Conservation (phyloP, 768 basidiomycete species). For the Hortiboletus flavorubellus region DNA sequence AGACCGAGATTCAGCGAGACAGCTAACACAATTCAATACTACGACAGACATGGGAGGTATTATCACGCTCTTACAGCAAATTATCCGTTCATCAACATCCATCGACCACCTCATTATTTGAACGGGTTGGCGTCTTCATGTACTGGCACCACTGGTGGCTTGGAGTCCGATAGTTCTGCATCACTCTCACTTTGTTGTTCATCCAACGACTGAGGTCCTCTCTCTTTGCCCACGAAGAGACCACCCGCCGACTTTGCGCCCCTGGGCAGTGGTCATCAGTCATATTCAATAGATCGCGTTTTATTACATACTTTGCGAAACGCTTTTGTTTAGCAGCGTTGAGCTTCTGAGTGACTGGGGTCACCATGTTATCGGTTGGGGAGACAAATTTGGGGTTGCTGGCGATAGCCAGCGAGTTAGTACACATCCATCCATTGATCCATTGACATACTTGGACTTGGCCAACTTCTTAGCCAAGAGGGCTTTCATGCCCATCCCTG, state of each 20-base stretch:
- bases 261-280: slow-evolving; percentile 33
- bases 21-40: slow-evolving; percentile 21
- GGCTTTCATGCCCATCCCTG: slow-evolving; percentile 85
- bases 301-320: slow-evolving; percentile 71
- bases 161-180: slow-evolving; percentile 36
- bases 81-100: slow-evolving; percentile 2
- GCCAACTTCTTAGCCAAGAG: slow-evolving; percentile 92
- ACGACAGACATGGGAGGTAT: slow-evolving; percentile 24
- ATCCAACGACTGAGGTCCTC: slow-evolving; percentile 28
- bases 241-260: slow-evolving; percentile 57
- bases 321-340: slow-evolving; percentile 90
- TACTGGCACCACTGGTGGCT: slow-evolving; percentile 28
- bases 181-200: slow-evolving; percentile 37
- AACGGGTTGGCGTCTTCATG: slow-evolving; percentile 75
- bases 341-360: slow-evolving; percentile 90
- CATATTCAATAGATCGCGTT: slow-evolving; percentile 1
- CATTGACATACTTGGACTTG: slow-evolving; percentile 67
- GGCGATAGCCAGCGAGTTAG: slow-evolving; percentile 10
- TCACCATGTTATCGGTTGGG: slow-evolving; percentile 94
- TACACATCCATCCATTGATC: neutral
- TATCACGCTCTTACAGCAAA: slow-evolving; percentile 28
- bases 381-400: slow-evolving; percentile 90
- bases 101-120: slow-evolving; percentile 23
- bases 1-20: slow-evolving; percentile 31
- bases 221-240: slow-evolving; percentile 47